Evolutionary conservation across 768 basidiomycete species (phyloP), one percentile per base, ranked within the genome.

Genomic region (Boletus edulis): DNA sequence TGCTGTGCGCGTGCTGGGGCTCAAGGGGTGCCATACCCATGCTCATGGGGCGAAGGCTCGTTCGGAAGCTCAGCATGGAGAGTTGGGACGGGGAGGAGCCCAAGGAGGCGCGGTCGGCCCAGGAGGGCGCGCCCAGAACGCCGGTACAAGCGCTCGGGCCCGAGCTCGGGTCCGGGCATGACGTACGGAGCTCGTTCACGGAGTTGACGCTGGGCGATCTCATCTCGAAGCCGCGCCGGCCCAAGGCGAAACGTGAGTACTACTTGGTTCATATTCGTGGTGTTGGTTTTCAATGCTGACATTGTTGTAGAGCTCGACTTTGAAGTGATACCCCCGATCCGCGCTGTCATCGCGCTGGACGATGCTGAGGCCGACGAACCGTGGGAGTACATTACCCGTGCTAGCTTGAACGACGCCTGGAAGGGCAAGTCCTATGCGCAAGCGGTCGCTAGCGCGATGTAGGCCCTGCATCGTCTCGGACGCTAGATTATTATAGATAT

Each of bases 361-460:
- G 69, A 70, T 37, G 49, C 40, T 1, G 69, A 70, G 12, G 44
- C 46, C 6, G 65, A 72, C 20, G 69, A 71, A 24, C 58, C 65
- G 20, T 71, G 69, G 69, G 71, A 71, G 35, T 71, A 72, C 46
- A 37, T 71, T 17, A 62, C 69, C 45, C 67, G 67, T 24, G 56
- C 69, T 10, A 64, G 67, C 43, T 11, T 69, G 32, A 52, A 56
- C 34, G 67, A 71, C 12, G 48, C 59, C 42, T 69, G 68, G 68
- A 65, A 62, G 65, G 67, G 63, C 52, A 65, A 70, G 52, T 71
- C 69, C 10, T 71, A 71, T 43, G 69, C 69, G 14, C 67, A 71
- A 46, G 69, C 56, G 2, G 71, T 49, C 45, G 60, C 47, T 29
- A 58, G 57, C 39, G 61, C 67, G 31, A 59, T 69, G 59, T 69